Base-by-base conservation (phyloP, 2,329 filamentous ascomycete species). In the Diaporthe amygdali region DNA sequence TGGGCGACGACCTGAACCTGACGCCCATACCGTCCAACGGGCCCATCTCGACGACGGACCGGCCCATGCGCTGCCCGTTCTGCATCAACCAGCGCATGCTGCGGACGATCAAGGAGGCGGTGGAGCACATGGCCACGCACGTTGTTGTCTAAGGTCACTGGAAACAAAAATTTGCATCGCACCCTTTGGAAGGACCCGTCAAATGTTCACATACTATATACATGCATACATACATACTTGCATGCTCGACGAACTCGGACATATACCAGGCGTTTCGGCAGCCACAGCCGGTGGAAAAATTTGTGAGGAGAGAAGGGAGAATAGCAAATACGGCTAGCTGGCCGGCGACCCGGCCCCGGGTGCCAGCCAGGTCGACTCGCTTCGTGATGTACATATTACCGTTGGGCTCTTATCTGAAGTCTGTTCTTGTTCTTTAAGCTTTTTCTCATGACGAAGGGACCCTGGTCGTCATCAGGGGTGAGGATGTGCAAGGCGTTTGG, bases 11-110 rank as follows among this genome's bases (percentile, higher is more conserved):
- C 44, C 81, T 90, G 41, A 88, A 84, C 5, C 81, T 90, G 49
- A 89, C 88, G 3, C 88, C 88, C 2, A 89, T 89, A 59, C 84
- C 87, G 34, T 84, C 86, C 20, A 84, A 84, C 20, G 83, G 80
- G 5, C 84, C 86, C 9, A 77, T 87, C 34, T 81, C 85, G 5
- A 78, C 80, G 7, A 81, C 82, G 39, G 86, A 90, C 44, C 79
- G 84, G 25, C 87, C 88, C 2, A 77, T 89, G 34, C 83, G 88
- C 22, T 91, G 89, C 74, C 89, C 89, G 1, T 91, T 89, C 74
- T 91, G 89, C 73, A 84, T 91, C 44, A 91, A 90, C 74, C 86
- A 89, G 75, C 84, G 89, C 7, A 89, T 90, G 88, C 82, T 91
- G 66, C 82, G 88, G 22, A 88, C 84, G 1, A 88, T 90, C 55